Evolutionary conservation across 495 filamentous ascomycete species (phyloP).

Genomic region (Entonaema liquescens): DNA sequence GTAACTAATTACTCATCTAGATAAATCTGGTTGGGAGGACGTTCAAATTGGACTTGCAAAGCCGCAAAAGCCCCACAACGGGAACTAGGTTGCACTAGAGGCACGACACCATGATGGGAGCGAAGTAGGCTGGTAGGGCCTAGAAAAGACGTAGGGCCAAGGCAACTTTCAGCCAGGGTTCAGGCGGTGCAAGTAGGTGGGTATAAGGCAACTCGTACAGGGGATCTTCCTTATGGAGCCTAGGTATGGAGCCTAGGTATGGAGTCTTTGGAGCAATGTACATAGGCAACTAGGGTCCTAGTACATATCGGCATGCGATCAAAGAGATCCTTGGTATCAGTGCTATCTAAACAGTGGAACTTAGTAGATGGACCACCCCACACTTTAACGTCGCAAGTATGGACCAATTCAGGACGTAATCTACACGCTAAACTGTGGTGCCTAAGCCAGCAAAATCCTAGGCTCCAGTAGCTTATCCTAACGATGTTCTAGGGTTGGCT

Average conservation of each 20-base stretch:
- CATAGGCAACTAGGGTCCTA: constrained; percentile 18
- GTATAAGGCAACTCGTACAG: constrained; percentile 25
- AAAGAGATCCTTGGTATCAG: constrained; percentile 41
- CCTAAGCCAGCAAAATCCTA: not conserved
- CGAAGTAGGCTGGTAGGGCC: constrained; percentile 4
- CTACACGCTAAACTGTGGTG: not conserved
- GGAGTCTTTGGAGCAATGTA: too few relatives aligned
- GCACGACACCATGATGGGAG: constrained; percentile 33
- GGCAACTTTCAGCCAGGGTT: constrained; percentile 34
- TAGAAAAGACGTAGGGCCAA: constrained; percentile 21
- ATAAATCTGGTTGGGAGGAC: constrained; percentile 29
- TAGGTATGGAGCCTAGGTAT: constrained; percentile 4
- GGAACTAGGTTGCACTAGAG: constrained; percentile 46
- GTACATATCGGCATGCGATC: constrained; percentile 24
- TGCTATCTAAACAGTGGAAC: constrained; percentile 26
- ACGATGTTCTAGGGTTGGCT: constrained; percentile 9
- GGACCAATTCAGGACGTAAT: not conserved
- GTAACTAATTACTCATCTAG: constrained; percentile 14
- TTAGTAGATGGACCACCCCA: constrained; percentile 20
- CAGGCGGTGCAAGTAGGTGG: constrained; percentile 23
- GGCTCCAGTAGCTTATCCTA: constrained; percentile 41
- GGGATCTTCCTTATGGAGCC: not conserved
- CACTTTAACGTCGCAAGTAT: not conserved
- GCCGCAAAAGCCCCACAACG: constrained; percentile 49
- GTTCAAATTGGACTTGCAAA: constrained; percentile 43